Evolutionary conservation across 164 flowering plant genomes (phyloP).

Genomic region (Vitis labrusca): DNA sequence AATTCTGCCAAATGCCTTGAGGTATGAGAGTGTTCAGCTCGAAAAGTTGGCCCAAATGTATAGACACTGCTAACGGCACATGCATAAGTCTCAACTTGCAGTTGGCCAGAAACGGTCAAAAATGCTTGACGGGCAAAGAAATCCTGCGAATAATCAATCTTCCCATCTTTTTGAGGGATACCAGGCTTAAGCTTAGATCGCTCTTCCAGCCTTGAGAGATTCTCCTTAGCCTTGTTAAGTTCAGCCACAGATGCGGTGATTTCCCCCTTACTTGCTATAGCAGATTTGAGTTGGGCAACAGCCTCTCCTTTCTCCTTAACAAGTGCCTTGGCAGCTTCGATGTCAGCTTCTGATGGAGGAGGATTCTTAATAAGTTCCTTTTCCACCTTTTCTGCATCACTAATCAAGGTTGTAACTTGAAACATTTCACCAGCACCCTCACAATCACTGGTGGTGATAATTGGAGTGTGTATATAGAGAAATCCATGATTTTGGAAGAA

Average conservation of each 20-base stretch:
- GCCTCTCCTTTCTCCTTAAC: slow-evolving; percentile 71
- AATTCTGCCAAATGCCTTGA: slow-evolving; percentile 97
- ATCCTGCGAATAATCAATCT: slow-evolving; percentile 78
- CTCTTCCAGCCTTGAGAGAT: slow-evolving; percentile 58
- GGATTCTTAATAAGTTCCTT: slow-evolving; percentile 80
- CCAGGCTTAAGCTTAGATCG: slow-evolving; percentile 78
- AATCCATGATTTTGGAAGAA: slow-evolving; percentile 82
- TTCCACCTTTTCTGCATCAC: slow-evolving; percentile 74
- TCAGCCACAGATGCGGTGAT: slow-evolving; percentile 62
- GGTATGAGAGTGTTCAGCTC: slow-evolving; percentile 96
- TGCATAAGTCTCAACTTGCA: slow-evolving; percentile 89
- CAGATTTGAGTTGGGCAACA: slow-evolving; percentile 61
- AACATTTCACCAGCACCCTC: slow-evolving; percentile 99
- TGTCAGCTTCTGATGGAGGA: slow-evolving; percentile 70
- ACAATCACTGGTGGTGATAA: slow-evolving; percentile 93
- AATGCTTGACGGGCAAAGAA: slow-evolving; percentile 93
- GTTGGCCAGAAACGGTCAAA: slow-evolving; percentile 90
- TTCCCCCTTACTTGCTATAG: slow-evolving; percentile 64
- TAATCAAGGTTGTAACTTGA: slow-evolving; percentile 88
- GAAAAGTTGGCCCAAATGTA: slow-evolving; percentile 95
- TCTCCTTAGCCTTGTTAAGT: slow-evolving; percentile 75
- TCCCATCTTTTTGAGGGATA: slow-evolving; percentile 80
- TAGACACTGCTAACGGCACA: slow-evolving; percentile 88
- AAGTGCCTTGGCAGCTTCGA: slow-evolving; percentile 59
- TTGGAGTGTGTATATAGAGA: slow-evolving; percentile 86